Evolutionary conservation across 768 basidiomycete species (phyloP).

Genomic region (Termitomyces sp.): DNA sequence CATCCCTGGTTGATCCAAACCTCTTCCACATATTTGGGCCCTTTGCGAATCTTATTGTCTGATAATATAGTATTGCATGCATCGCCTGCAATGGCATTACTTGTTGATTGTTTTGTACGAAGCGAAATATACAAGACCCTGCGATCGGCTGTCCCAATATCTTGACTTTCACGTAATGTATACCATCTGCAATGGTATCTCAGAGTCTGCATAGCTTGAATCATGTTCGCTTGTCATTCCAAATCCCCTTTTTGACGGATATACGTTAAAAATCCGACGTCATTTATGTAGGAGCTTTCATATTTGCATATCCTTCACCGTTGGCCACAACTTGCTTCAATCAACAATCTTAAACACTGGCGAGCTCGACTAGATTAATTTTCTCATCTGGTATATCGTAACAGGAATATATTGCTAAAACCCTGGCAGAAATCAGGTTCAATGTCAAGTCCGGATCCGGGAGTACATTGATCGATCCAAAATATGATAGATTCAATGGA

Average conservation of each 20-base stretch:
- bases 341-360: conserved; percentile 1
- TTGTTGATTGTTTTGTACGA: conserved; percentile 62
- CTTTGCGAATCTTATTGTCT: conserved; percentile 40
- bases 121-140: conserved; percentile 38
- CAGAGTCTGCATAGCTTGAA: conserved; percentile 35
- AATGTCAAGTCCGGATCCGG: too few species aligned
- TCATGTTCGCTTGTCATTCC: conserved; percentile 2
- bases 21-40: conserved; percentile 25
- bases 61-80: conserved; percentile 67
- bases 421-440: too few species aligned
- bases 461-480: background rate
- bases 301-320: conserved; percentile 53
- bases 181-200: too few species aligned
- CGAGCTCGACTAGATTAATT: background rate
- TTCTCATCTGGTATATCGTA: too few species aligned
- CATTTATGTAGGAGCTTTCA: conserved; percentile 54
- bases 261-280: conserved; percentile 42
- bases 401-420: too few species aligned
- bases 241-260: conserved; percentile 72
- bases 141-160: conserved; percentile 21
- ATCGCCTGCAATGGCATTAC: conserved; percentile 48
- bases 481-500: background rate
- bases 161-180: conserved; percentile 41
- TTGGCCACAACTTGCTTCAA: conserved; percentile 57
- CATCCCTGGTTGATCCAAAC: conserved; percentile 21